Conservation (phyloP, 805 yeast species). For the Monosporozyma servazzii region DNA sequence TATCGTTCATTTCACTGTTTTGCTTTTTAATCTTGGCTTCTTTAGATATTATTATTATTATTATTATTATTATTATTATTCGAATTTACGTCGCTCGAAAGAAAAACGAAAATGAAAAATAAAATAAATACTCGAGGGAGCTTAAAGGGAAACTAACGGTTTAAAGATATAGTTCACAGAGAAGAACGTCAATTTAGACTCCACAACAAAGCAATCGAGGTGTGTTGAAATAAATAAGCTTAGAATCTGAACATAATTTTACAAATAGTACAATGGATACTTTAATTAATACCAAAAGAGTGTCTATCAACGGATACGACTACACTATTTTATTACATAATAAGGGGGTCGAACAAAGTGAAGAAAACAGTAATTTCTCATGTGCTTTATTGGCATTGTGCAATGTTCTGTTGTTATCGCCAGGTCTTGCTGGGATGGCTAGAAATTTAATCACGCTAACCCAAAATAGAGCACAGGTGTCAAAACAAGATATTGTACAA, state of each 20-base stretch:
- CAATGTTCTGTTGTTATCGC: constrained; percentile 55
- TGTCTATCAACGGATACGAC: constrained; percentile 29
- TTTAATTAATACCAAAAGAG: constrained; percentile 6
- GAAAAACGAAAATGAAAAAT: background rate
- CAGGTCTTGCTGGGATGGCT: constrained; percentile 14
- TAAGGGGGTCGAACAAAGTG: constrained; percentile 42
- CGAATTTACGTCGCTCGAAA: background rate
- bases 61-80: too few species aligned
- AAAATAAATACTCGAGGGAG: background rate
- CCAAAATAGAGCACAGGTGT: constrained; percentile 24
- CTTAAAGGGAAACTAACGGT: background rate
- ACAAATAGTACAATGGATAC: background rate
- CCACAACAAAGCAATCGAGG: background rate
- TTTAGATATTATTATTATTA: too few species aligned
- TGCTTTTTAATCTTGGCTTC: too few species aligned
- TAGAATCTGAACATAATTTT: background rate
- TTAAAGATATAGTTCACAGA: background rate
- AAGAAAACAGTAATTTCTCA: constrained; percentile 32
- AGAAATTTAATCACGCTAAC: constrained; percentile 25
- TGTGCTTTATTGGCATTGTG: constrained; percentile 76
- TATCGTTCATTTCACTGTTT: too few species aligned
- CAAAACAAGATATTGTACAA: constrained; percentile 37
- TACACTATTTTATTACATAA: constrained; percentile 52
- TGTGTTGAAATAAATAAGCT: background rate
- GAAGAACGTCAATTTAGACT: background rate